phyloP scores from a whole-genome alignment of 345 rosid species.

The Populus deltoides region DNA sequence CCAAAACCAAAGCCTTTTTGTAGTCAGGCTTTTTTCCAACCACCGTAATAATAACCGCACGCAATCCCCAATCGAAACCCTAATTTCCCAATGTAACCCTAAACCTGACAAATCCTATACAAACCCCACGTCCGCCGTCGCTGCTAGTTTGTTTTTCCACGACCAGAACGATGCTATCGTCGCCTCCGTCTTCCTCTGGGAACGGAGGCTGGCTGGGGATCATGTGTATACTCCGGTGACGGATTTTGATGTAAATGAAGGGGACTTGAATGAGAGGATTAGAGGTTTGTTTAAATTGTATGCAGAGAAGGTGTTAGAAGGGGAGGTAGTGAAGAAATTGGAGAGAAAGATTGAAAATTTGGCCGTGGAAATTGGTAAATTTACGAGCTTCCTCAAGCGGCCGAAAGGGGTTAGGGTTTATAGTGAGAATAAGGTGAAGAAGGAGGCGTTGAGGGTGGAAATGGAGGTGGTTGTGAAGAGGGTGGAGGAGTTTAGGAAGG shows the following conservation, averaged over 20 bases:
- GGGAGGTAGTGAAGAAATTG: slow-evolving; percentile 44
- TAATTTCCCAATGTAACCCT: slow-evolving; percentile 12
- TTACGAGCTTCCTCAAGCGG: slow-evolving; percentile 9
- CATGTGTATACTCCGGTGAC: slow-evolving; percentile 5
- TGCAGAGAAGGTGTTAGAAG: slow-evolving; percentile 36
- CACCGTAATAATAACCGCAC: background rate
- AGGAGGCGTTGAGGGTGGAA: slow-evolving; percentile 38
- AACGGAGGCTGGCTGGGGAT: slow-evolving; percentile 14
- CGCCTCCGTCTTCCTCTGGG: slow-evolving; percentile 8
- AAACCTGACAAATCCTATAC: background rate
- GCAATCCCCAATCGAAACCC: background rate
- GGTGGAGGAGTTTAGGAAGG: slow-evolving; percentile 51
- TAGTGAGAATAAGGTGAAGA: slow-evolving; percentile 15
- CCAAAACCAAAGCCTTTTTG: background rate
- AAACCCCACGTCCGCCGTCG: background rate
- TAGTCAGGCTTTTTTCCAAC: background rate
- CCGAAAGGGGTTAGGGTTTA: background rate
- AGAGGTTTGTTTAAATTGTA: slow-evolving; percentile 8
- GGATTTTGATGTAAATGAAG: background rate
- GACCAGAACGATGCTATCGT: background rate
- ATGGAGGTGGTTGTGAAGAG: slow-evolving; percentile 38
- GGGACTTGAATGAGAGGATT: slow-evolving; percentile 4
- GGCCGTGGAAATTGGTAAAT: slow-evolving; percentile 22
- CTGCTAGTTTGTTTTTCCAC: background rate
- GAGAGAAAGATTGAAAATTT: slow-evolving; percentile 25